Evolutionary conservation across 148 eudicot species (phyloP), one percentile per base, ranked within the genome.

Genomic region (Vaccinium corymbosum): DNA sequence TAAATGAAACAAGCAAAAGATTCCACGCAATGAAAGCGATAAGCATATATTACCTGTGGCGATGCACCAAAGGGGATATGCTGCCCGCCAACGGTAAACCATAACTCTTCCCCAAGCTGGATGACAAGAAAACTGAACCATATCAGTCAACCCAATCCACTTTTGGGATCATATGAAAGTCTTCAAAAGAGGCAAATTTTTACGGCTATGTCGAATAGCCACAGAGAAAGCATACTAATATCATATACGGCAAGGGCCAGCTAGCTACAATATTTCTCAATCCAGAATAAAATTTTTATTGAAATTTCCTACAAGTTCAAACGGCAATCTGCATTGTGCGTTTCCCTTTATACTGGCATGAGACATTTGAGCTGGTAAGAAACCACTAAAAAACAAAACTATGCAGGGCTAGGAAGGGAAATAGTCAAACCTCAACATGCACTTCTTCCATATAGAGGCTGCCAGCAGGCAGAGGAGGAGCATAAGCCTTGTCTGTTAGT

Each of bases 401-500:
- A 66, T 35, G 17, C 22, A 35, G 49, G 25, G 25, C 55, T 25
- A 57, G 83, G 27, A 77, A 66, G 70, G 71, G 51, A 86, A 87
- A 76, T 84, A 83, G 78, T 56, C 87, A 48, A 85, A 96, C 99
- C 99, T 97, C 94, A 84, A 90, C 95, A 85, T 92, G 98, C 81
- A 97, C 93, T 88, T 93, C 95, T 89, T 97, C 99, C 97, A 97
- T 92, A 90, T 97, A 94, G 76, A 96, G 90, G 89, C 97, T 93
- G 80, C 97, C 98, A 76, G 90, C 88, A 79, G 94, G 91, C 32
- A 93, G 73, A 57, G 97, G 92, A 85, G 99, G 99, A 88, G 90
- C 92, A 84, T 86, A 85, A 46, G 99, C 99, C 90, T 94, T 95
- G 83, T 90, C 91, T 93, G 95, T 88, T 29, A 90, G 83, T 20